Conservation (phyloP, 805 yeast genomes). For the Candida caryicola region DNA sequence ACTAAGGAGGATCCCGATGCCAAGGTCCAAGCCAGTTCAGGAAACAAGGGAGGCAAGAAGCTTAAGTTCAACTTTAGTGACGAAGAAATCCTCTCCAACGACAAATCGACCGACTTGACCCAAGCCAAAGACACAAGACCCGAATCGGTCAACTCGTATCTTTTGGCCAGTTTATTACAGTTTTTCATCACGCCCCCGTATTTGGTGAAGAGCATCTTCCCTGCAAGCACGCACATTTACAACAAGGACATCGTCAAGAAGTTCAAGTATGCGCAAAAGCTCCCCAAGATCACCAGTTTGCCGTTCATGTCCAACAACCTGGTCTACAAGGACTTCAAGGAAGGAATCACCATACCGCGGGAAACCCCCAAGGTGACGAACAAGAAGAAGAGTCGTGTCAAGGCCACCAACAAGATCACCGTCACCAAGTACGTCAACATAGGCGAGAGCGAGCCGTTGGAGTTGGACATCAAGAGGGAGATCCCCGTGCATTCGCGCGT, state of each 20-base stretch:
- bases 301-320: conserved; percentile 65
- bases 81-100: conserved; percentile 24
- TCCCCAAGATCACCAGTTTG: conserved; percentile 69
- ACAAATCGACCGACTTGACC: conserved; percentile 13
- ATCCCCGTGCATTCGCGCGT: conserved; percentile 80
- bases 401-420: conserved; percentile 39
- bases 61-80: conserved; percentile 30
- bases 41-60: conserved; percentile 25
- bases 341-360: conserved; percentile 58
- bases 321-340: conserved; percentile 43
- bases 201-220: conserved; percentile 61
- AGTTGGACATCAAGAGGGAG: conserved; percentile 50
- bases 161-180: conserved; percentile 70
- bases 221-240: conserved; percentile 7
- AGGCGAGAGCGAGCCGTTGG: conserved; percentile 60
- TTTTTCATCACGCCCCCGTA: conserved; percentile 85
- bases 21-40: conserved; percentile 20
- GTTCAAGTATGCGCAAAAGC: conserved; percentile 60
- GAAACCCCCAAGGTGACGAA: conserved; percentile 32
- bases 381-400: conserved; percentile 44
- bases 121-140: conserved; percentile 10
- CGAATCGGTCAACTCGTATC: conserved; percentile 37
- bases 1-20: conserved; percentile 19
- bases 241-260: conserved; percentile 40
- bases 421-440: conserved; percentile 75